These are phyloP conservation scores for Ganoderma meredithae DNA, from an alignment of 1,284 basidiomycete genomes.

Conservation along the genomic window DNA sequence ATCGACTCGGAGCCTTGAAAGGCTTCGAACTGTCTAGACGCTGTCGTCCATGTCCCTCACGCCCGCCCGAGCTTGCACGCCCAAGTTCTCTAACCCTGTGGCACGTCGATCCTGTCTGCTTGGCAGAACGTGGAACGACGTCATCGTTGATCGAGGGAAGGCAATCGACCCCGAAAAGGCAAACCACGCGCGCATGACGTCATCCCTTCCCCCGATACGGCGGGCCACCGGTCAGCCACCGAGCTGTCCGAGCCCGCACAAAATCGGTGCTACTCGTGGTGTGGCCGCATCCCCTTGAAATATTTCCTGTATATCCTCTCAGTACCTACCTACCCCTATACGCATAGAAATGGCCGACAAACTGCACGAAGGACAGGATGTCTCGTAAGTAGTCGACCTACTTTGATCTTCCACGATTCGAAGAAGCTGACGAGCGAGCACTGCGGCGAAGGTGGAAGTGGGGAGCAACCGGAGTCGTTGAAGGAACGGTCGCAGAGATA, in stretches of 20 bases:
- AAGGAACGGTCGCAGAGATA: slow-evolving; percentile 42
- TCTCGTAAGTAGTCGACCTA: slow-evolving; percentile 36
- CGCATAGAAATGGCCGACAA: slow-evolving; percentile 38
- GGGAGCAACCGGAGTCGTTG: slow-evolving; percentile 40
- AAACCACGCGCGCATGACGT: not conserved
- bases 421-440: not conserved
- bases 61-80: too few relatives aligned
- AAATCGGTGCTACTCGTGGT: not conserved
- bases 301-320: too few relatives aligned
- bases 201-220: not conserved
- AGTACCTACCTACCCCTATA: not conserved
- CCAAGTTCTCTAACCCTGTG: too few relatives aligned
- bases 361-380: slow-evolving; percentile 40
- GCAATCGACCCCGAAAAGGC: not conserved
- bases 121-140: not conserved
- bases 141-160: slow-evolving; percentile 1
- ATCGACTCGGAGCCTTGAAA: too few relatives aligned
- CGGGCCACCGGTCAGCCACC: not conserved
- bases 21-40: too few relatives aligned
- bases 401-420: too few relatives aligned
- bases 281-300: not conserved
- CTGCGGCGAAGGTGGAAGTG: slow-evolving; percentile 40
- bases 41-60: too few relatives aligned
- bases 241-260: not conserved
- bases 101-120: too few relatives aligned